Conservation (phyloP, 2,329 filamentous ascomycete genomes). For the Diaporthe sp. region DNA sequence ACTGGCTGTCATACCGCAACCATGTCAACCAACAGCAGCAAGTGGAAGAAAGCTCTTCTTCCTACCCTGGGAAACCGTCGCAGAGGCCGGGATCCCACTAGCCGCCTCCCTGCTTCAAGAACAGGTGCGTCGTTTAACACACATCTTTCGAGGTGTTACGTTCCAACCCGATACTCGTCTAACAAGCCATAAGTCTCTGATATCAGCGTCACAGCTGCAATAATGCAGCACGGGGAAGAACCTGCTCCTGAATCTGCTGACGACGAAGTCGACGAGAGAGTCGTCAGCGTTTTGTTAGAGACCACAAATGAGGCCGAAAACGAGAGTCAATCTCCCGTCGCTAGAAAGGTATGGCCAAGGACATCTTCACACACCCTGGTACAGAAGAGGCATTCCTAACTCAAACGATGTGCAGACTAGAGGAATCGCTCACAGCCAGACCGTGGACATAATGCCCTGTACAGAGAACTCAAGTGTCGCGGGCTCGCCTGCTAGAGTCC, state of each 20-base stretch:
- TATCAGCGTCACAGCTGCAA: not conserved
- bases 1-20: not conserved
- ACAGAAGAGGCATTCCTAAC: not conserved
- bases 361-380: too few species aligned
- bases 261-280: constrained; percentile 24
- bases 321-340: not conserved
- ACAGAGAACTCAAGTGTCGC: not conserved
- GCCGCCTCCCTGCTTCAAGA: constrained; percentile 24
- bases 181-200: constrained; percentile 31
- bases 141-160: too few species aligned
- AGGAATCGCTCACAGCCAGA: constrained; percentile 32
- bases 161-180: not conserved
- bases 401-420: not conserved
- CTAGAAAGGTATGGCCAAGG: constrained; percentile 21
- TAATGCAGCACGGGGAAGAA: not conserved
- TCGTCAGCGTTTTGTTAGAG: constrained; percentile 38
- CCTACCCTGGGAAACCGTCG: constrained; percentile 35
- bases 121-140: constrained; percentile 27
- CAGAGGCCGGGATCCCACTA: not conserved
- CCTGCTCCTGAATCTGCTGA: not conserved
- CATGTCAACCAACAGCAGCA: constrained; percentile 20
- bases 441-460: constrained; percentile 22
- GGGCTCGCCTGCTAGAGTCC: constrained; percentile 1
- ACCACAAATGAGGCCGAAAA: constrained; percentile 24
- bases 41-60: constrained; percentile 40